Conservation (phyloP, 768 basidiomycete genomes). For the Phlebiopsis gigantea region DNA sequence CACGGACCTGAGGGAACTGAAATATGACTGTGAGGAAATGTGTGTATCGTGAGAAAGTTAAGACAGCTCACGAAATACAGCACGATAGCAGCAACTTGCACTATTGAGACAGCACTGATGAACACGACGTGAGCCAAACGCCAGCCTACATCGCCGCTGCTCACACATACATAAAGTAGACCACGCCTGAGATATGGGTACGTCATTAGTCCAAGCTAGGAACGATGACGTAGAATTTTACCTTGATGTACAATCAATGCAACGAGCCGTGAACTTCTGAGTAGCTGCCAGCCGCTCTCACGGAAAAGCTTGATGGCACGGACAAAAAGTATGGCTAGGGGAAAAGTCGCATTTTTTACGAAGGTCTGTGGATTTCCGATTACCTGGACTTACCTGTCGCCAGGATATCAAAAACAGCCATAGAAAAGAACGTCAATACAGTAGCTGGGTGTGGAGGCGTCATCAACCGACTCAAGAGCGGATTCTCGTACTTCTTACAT, state of each 20-base stretch:
- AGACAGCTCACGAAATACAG: not conserved
- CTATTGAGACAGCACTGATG: not conserved
- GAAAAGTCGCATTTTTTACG: not conserved
- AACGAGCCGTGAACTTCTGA: not conserved
- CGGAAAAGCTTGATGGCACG: not conserved
- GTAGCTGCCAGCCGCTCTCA: not conserved
- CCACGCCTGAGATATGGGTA: not conserved
- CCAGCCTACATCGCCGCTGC: not conserved
- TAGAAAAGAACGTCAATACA: conserved; percentile 8
- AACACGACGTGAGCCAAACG: not conserved
- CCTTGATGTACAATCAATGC: conserved; percentile 3
- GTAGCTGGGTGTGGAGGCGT: not conserved
- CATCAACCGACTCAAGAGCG: not conserved
- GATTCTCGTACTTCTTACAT: not conserved
- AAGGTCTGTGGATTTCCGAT: not conserved
- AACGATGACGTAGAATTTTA: not conserved
- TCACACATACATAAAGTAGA: conserved; percentile 3
- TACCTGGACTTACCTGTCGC: conserved; percentile 2
- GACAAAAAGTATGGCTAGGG: not conserved
- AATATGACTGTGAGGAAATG: not conserved
- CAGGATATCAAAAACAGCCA: conserved; percentile 9
- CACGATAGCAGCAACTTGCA: conserved; percentile 1
- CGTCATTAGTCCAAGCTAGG: not conserved
- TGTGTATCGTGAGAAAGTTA: not conserved
- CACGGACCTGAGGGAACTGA: conserved; percentile 4